Evolutionary conservation across 768 basidiomycete species (phyloP).

Genomic region (Lentinula detonsa): DNA sequence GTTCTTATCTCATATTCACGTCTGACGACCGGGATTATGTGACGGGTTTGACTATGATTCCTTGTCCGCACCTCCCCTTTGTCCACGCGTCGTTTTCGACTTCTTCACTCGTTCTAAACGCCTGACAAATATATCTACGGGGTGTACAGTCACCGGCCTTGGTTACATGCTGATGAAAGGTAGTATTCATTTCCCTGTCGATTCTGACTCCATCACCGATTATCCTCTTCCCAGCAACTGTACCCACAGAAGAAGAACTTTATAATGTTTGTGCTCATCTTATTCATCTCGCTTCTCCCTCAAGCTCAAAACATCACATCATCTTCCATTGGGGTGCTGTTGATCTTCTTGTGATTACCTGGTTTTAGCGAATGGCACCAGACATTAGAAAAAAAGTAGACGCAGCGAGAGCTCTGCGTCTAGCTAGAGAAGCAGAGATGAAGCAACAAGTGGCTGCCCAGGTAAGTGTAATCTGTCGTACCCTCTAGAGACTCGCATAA

Average conservation of each 20-base stretch:
- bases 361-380: constrained; percentile 51
- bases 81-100: not conserved
- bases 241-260: constrained; percentile 46
- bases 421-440: constrained; percentile 48
- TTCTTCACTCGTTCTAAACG: not conserved
- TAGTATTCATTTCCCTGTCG: constrained; percentile 12
- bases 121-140: not conserved
- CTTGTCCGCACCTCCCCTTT: not conserved
- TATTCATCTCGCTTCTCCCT: not conserved
- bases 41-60: not conserved
- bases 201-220: not conserved
- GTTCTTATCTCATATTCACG: not conserved
- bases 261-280: constrained; percentile 37
- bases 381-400: constrained; percentile 62
- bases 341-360: not conserved
- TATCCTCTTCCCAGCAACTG: constrained; percentile 31
- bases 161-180: constrained; percentile 60
- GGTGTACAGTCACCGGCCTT: constrained; percentile 41
- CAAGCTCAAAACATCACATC: not conserved
- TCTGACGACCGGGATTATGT: not conserved
- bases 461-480: constrained; percentile 27
- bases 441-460: constrained; percentile 46
- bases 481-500: not conserved
- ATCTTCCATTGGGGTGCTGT: not conserved
- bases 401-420: constrained; percentile 44